These are phyloP conservation scores for Fusarium sulawesiense DNA, from an alignment of 2,329 filamentous ascomycete genomes.

Conservation along the genomic window DNA sequence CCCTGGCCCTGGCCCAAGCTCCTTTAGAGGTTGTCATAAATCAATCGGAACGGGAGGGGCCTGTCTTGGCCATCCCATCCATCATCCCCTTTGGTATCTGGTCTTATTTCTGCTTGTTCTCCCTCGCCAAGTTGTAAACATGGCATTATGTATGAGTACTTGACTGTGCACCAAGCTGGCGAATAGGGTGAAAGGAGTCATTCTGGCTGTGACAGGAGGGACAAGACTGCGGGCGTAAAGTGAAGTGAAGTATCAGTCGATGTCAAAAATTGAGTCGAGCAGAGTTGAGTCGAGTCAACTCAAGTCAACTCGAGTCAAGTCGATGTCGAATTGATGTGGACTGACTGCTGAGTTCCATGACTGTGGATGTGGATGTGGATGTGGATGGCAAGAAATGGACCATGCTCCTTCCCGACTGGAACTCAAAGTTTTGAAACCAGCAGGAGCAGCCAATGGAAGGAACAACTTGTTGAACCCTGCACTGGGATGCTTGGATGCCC, in stretches of 20 bases:
- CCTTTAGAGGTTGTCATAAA: constrained; percentile 38
- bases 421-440: constrained; percentile 40
- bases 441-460: constrained; percentile 23
- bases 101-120: constrained; percentile 2
- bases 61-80: constrained; percentile 9
- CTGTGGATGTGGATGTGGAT: constrained; percentile 24
- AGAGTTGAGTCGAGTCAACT: background rate
- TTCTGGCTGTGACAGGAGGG: background rate
- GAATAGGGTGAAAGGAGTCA: background rate
- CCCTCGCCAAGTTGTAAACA: background rate
- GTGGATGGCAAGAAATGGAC: constrained; percentile 31
- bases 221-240: constrained; percentile 1
- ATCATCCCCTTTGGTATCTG: background rate
- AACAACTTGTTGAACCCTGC: constrained; percentile 21
- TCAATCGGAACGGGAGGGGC: constrained; percentile 38
- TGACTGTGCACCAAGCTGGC: background rate
- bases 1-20: constrained; percentile 33
- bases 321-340: background rate
- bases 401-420: constrained; percentile 41
- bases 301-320: background rate
- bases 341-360: background rate
- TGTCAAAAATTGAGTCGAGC: background rate
- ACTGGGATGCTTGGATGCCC: background rate
- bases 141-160: background rate
- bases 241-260: background rate